These are phyloP conservation scores for Neofusicoccum ribis DNA, from an alignment of 2,329 filamentous ascomycete genomes.

Conservation along the genomic window DNA sequence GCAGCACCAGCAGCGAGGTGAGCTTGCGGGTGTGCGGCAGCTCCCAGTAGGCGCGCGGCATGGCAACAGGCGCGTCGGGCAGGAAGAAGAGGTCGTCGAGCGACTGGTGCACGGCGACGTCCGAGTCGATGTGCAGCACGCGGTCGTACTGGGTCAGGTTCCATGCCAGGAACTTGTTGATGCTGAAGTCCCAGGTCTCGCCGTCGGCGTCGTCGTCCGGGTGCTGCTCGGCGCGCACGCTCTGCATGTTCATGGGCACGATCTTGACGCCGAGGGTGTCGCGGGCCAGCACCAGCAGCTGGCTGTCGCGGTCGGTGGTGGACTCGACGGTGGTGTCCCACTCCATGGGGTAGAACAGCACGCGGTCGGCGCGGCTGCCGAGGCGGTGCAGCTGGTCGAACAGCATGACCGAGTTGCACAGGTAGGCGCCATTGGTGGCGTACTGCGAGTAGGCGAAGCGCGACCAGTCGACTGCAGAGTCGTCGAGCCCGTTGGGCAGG, in stretches of 20 bases:
- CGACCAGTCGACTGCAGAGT: conserved; percentile 36
- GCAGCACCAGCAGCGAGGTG: conserved; percentile 62
- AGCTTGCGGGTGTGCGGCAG: conserved; percentile 45
- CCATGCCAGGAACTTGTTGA: conserved; percentile 69
- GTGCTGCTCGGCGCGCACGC: conserved; percentile 29
- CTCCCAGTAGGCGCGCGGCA: conserved; percentile 73
- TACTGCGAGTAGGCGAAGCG: conserved; percentile 46
- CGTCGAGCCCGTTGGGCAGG: conserved; percentile 11
- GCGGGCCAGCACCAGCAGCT: conserved; percentile 51
- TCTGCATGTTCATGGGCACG: conserved; percentile 47
- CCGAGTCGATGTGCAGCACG: conserved; percentile 62
- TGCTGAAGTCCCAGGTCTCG: conserved; percentile 62
- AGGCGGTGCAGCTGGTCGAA: conserved; percentile 45
- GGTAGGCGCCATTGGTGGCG: conserved; percentile 42
- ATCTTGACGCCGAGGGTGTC: conserved; percentile 53
- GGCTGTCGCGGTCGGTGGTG: conserved; percentile 41
- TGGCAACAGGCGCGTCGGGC: conserved; percentile 61
- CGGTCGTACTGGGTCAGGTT: conserved; percentile 64
- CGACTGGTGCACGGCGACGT: conserved; percentile 60
- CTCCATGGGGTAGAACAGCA: conserved; percentile 47
- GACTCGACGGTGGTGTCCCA: conserved; percentile 36
- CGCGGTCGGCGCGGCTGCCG: conserved; percentile 47
- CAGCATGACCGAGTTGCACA: conserved; percentile 48
- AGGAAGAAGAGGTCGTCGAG: conserved; percentile 73
- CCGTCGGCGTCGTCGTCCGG: background rate